These are phyloP conservation scores for Citrus trifoliata DNA, from an alignment of 345 rosid species.

Conservation along the genomic window DNA sequence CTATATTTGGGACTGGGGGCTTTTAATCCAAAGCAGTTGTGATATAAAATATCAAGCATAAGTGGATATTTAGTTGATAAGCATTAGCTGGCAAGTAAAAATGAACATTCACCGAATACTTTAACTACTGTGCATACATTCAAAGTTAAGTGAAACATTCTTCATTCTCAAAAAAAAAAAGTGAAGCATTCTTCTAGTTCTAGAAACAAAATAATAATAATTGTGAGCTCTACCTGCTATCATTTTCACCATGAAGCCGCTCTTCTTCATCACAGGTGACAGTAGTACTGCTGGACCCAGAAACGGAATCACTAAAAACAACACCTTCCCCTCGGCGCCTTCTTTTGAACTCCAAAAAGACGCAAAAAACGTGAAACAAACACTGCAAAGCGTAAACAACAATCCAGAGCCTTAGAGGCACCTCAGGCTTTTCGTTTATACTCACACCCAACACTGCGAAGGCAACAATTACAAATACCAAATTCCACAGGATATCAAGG, in stretches of 20 bases:
- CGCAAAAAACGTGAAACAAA: slow-evolving; percentile 60
- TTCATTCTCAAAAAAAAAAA: too few species aligned
- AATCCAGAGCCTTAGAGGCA: slow-evolving; percentile 77
- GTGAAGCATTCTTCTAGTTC: too few species aligned
- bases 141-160: too few species aligned
- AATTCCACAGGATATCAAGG: slow-evolving; percentile 72
- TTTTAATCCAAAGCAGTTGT: too few species aligned
- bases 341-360: slow-evolving; percentile 49
- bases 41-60: neutral
- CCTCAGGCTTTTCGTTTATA: slow-evolving; percentile 46
- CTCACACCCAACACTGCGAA: slow-evolving; percentile 47
- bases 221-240: slow-evolving; percentile 37
- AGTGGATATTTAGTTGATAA: neutral
- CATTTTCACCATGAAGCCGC: slow-evolving; percentile 31
- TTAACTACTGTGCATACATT: too few species aligned
- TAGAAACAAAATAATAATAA: neutral
- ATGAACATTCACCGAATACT: too few species aligned
- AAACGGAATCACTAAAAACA: slow-evolving; percentile 13
- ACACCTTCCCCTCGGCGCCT: slow-evolving; percentile 30
- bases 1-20: neutral
- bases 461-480: slow-evolving; percentile 49
- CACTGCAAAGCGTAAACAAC: slow-evolving; percentile 67
- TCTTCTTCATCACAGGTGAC: slow-evolving; percentile 27
- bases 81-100: neutral
- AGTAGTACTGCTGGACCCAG: slow-evolving; percentile 32